A percentile compares a stretch with the other conserved stretches of the same genome.
Conservation (phyloP, 306 rosid genomes). For the Casuarina equisetifolia region DNA sequence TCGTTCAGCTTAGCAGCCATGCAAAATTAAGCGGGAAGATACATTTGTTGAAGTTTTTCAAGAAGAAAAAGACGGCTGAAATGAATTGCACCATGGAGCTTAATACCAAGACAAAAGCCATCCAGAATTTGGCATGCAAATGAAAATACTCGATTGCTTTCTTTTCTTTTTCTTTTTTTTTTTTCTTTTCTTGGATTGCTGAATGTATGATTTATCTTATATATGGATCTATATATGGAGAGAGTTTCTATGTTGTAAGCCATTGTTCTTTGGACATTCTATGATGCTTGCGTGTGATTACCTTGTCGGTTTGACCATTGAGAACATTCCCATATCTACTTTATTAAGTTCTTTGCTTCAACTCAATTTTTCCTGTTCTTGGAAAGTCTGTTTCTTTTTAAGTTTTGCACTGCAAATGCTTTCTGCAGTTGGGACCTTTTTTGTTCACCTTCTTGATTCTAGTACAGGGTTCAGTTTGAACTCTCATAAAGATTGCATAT, state of each 20-base stretch:
- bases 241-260: not conserved
- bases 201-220: not conserved
- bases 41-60: conserved; percentile 27
- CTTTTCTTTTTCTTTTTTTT: not conserved
- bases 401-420: not conserved
- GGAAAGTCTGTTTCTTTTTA: not conserved
- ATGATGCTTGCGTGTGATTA: conserved; percentile 2
- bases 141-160: conserved; percentile 1
- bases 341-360: not conserved
- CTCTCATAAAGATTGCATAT: not conserved
- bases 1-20: conserved; percentile 24
- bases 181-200: not conserved
- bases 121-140: conserved; percentile 31
- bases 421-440: not conserved
- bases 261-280: not conserved
- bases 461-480: not conserved
- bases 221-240: not conserved
- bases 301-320: not conserved
- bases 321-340: not conserved
- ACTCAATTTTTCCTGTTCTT: not conserved
- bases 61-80: conserved; percentile 34
- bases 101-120: conserved; percentile 18
- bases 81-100: conserved; percentile 33
- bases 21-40: conserved; percentile 40
- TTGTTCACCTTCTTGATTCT: not conserved